Base-by-base conservation (phyloP, 306 rosid species). In the Cucurbita moschata region DNA sequence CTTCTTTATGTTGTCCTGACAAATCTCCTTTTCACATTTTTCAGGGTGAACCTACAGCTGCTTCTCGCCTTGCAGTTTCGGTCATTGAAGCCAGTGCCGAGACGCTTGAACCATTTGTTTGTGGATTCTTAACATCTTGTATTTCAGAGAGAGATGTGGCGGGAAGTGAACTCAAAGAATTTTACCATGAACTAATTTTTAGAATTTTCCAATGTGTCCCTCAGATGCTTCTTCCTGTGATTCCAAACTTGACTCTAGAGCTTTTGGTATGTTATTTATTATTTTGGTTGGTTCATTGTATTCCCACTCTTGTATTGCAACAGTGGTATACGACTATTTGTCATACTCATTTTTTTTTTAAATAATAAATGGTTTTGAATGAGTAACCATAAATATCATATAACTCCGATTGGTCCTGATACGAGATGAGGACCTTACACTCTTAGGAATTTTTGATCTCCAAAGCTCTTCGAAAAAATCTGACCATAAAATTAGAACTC, bases 101-200 rank as follows among this genome's bases (percentile, higher is more conserved):
- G 43, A 88, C 80, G 76, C 89, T 94, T 75, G 88, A 83, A 81
- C 81, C 84, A 77, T 79, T 85, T 69, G 75, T 89, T 81, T 87
- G 86, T 84, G 82, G 88, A 78, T 85, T 90, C 76, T 75, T 94
- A 82, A 85, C 88, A 73, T 73, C 92, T 56, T 94, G 97, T 74
- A 88, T 94, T 77, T 79, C 82, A 75, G 86, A 85, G 56, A 82
- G 92, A 84, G 96, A 91, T 49, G 80, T 89, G 54, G 85, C 79
- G 68, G 78, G 73, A 52, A 81, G 89, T 75, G 90, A 82, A 78
- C 86, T 90, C 60, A 90, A 84, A 79, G 91, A 91, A 76, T 81
- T 67, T 80, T 88, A 91, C 88, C 97, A 91, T 77, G 95, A 90
- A 84, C 84, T 94, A 46, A 85, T 91, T 61, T 85, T 83, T 59